Base-by-base conservation (phyloP, 1,284 basidiomycete genomes). In the Cutaneotrichosporon sp. region DNA sequence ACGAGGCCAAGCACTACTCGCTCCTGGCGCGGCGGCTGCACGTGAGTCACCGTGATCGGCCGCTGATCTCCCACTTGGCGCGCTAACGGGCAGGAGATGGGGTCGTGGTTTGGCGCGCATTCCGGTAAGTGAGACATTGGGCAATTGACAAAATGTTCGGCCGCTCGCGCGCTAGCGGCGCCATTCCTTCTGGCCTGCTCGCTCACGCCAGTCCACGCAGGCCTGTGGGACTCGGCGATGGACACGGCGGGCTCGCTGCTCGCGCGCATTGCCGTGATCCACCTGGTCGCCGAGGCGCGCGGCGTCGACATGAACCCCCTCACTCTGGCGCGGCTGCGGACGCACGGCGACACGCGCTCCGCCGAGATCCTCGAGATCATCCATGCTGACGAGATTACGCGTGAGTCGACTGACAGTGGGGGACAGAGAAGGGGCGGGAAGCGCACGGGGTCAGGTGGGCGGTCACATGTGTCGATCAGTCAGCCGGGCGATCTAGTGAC, bases 271-370 rank as follows among this genome's bases (percentile, higher is more conserved):
- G 89, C 90, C 2, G 93, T 94, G 75, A 91, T 94, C 67, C 91
- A 93, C 71, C 86, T 94, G 31, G 91, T 94, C 0, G 91, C 93
- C 73, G 92, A 94, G 81, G 91, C 91, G 1, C 82, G 91, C 29
- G 91, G 92, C 2, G 82, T 94, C 8, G 92, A 94, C 77, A 89
- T 93, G 62, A 92, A 92, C 72, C 92, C 92, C 0, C 82, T 84
- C 14, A 93, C 91, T 3, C 92, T 95, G 68, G 87, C 86, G 62
- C 86, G 87, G 64, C 90, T 93, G 71, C 81, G 84, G 9, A 84
- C 85, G 33, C 87, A 87, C 11, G 82, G 89, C 20, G 91, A 94
- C 74, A 67, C 69, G 13, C 87, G 89, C 62, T 90, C 86, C 58
- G 89, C 91, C 43, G 80, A 82, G 14, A 85, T 86, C 22, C 83